Percentiles rank a stretch among this genome's conserved stretches.
These are phyloP conservation scores for Pinus albicaulis DNA, from an alignment of 75 land plant species.

Conservation along the genomic window DNA sequence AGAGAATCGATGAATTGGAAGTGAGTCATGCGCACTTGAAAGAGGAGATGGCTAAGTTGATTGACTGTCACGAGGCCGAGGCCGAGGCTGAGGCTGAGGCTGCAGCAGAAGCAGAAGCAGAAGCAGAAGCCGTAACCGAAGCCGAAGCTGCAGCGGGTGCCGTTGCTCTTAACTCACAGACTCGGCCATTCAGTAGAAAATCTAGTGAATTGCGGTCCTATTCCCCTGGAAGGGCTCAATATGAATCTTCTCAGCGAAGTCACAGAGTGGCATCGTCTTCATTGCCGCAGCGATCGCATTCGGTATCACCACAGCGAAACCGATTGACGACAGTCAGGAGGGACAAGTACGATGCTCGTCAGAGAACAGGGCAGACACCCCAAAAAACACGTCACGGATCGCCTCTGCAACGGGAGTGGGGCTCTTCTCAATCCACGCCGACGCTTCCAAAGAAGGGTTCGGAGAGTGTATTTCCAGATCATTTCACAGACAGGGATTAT, in stretches of 20 bases:
- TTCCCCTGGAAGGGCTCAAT: neutral
- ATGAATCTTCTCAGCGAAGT: neutral
- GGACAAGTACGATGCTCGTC: conserved; percentile 4
- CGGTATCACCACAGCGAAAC: conserved; percentile 54
- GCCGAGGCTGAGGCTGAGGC: too few species aligned
- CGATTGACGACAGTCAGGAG: conserved; percentile 14
- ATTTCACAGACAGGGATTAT: conserved; percentile 61
- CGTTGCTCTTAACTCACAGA: neutral
- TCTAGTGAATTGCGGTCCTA: neutral
- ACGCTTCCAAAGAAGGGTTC: neutral
- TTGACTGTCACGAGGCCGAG: neutral
- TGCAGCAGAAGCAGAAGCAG: neutral
- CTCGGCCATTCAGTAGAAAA: neutral
- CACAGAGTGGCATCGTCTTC: neutral
- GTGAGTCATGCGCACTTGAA: conserved; percentile 54
- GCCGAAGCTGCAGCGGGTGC: neutral
- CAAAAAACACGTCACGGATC: conserved; percentile 15
- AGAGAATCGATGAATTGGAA: conserved; percentile 66
- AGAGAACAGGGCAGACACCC: conserved; percentile 31
- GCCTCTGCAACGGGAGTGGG: conserved; percentile 56
- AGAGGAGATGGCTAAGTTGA: conserved; percentile 59
- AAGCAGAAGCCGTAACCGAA: neutral
- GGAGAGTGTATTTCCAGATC: conserved; percentile 8
- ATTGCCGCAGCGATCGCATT: conserved; percentile 38
- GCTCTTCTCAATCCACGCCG: neutral